These are phyloP conservation scores for Starmerella roubikii DNA, from an alignment of 805 yeast genomes.

Conservation along the genomic window DNA sequence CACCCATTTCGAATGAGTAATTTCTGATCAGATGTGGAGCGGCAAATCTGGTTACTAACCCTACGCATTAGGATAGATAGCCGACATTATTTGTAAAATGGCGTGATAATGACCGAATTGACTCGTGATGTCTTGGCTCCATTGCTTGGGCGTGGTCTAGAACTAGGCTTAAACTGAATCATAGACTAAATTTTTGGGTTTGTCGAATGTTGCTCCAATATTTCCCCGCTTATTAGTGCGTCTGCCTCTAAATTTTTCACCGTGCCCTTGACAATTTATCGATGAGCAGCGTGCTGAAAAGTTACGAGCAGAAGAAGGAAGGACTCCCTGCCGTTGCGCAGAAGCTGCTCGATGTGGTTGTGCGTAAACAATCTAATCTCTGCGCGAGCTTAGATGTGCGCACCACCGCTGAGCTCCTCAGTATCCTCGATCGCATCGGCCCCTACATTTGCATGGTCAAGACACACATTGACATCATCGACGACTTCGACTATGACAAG, in stretches of 20 bases:
- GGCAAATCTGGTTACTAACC: no score
- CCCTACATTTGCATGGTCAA: constrained; percentile 86
- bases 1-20: constrained; percentile 1
- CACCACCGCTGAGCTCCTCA: constrained; percentile 60
- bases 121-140: no score
- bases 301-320: constrained; percentile 31
- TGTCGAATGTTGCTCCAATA: neutral
- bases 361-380: constrained; percentile 65
- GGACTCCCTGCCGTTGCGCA: constrained; percentile 68
- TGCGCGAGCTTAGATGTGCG: constrained; percentile 92
- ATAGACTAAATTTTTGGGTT: neutral
- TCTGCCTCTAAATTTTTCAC: no score
- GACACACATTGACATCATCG: constrained; percentile 87
- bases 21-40: no score
- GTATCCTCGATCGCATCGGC: constrained; percentile 64
- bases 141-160: neutral
- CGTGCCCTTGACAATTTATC: no score
- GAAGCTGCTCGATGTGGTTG: constrained; percentile 61
- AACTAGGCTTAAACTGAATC: neutral
- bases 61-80: no score
- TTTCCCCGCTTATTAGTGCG: no score
- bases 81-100: no score
- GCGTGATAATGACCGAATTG: no score
- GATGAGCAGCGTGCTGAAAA: no score
- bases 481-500: constrained; percentile 70